Conservation (phyloP, 2,329 filamentous ascomycete genomes). For the Aureobasidium vineae region DNA sequence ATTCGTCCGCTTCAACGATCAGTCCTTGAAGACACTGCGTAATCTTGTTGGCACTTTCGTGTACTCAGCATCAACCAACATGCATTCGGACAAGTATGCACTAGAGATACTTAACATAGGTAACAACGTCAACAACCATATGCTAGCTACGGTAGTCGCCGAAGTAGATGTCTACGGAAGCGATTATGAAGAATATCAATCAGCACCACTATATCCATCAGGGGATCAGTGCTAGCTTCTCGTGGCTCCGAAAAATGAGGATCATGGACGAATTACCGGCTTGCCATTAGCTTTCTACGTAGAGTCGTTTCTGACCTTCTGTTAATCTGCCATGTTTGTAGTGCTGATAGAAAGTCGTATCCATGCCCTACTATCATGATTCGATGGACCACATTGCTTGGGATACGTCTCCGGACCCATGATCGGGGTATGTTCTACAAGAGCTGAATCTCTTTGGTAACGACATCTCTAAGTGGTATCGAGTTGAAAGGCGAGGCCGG, state of each 20-base stretch:
- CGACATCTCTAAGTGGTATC: not conserved
- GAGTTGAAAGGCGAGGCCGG: not conserved
- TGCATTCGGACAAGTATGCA: slow-evolving; percentile 18
- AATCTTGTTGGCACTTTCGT: not conserved
- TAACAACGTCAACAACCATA: not conserved
- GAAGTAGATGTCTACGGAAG: slow-evolving; percentile 6
- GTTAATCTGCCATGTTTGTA: slow-evolving; percentile 1
- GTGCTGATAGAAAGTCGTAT: slow-evolving; percentile 1
- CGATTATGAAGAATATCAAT: slow-evolving; percentile 3
- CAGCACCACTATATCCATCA: slow-evolving; percentile 1
- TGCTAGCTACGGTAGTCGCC: slow-evolving; percentile 11
- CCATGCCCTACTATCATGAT: not conserved
- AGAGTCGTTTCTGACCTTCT: slow-evolving; percentile 12
- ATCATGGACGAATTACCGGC: not conserved
- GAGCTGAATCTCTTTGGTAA: not conserved
- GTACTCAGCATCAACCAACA: not conserved
- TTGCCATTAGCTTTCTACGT: slow-evolving; percentile 9
- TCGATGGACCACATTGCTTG: not conserved
- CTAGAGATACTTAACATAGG: not conserved
- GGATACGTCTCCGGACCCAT: not conserved
- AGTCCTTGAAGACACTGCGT: not conserved
- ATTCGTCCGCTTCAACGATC: not conserved
- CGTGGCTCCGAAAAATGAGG: not conserved
- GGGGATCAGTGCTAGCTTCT: slow-evolving; percentile 10
- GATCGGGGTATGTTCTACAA: not conserved